A percentile compares a stretch with the other conserved stretches of the same genome.
Evolutionary conservation across 2,329 filamentous ascomycete genomes (phyloP).

Genomic region (Exophiala oligosperma): DNA sequence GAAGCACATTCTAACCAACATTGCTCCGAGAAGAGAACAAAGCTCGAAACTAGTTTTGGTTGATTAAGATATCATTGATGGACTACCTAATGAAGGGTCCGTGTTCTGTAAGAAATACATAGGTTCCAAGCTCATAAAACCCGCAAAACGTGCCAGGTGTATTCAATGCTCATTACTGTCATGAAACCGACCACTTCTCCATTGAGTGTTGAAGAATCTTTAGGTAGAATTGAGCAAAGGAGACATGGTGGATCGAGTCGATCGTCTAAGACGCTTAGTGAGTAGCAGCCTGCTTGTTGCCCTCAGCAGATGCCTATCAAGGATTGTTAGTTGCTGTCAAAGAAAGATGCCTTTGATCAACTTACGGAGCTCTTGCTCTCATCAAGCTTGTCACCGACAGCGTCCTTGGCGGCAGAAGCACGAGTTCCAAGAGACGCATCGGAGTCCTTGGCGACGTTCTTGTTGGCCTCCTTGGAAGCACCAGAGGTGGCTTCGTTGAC

Average conservation of each 20-base stretch:
- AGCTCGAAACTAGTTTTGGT: not conserved
- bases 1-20: too few relatives aligned
- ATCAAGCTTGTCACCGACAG: slow-evolving; percentile 54
- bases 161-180: slow-evolving; percentile 1
- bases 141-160: slow-evolving; percentile 7
- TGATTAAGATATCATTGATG: slow-evolving; percentile 15
- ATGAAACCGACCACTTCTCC: slow-evolving; percentile 9
- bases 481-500: slow-evolving; percentile 58
- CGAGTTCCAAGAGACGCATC: slow-evolving; percentile 56
- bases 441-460: slow-evolving; percentile 65
- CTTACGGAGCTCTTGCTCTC: slow-evolving; percentile 51
- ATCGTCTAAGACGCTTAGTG: slow-evolving; percentile 21
- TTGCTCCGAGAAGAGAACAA: not conserved
- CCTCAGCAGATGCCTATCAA: slow-evolving; percentile 27
- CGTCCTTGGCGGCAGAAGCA: slow-evolving; percentile 54
- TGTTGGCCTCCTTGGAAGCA: slow-evolving; percentile 69
- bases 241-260: slow-evolving; percentile 6
- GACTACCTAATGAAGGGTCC: slow-evolving; percentile 9
- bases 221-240: slow-evolving; percentile 16
- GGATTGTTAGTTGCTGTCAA: slow-evolving; percentile 7
- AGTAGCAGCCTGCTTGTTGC: slow-evolving; percentile 29
- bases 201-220: slow-evolving; percentile 4
- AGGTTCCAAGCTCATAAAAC: slow-evolving; percentile 14
- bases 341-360: not conserved
- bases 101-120: slow-evolving; percentile 16